Evolutionary conservation across 2,329 filamentous ascomycete species (phyloP), one percentile per base, ranked within the genome.

Genomic region (Hirsutella minnesotensis): DNA sequence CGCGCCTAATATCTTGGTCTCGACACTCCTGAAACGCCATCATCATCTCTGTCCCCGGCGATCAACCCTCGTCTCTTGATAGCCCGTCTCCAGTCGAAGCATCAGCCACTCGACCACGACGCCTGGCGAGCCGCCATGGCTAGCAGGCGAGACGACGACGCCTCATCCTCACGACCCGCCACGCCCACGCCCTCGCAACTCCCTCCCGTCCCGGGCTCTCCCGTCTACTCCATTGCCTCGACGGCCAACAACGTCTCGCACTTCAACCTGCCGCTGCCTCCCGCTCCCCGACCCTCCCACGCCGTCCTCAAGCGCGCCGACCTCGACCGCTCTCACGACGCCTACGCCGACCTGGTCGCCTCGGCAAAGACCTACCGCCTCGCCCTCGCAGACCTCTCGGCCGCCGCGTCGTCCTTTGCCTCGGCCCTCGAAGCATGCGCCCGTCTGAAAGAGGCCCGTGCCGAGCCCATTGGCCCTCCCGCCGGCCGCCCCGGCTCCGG

Each of bases 381-480:
- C 18, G 77, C 79, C 15, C 73, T 83, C 38, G 71, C 78, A 30
- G 58, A 73, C 3, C 65, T 83, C 12, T 80, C 78, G 9, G 69
- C 67, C 5, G 73, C 79, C 2, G 76, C 79, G 2, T 81, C 77
- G 0, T 65, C 71, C 27, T 83, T 83, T 55, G 79, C 77, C 39
- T 70, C 71, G 38, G 77, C 79, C 15, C 70, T 83, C 46, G 79
- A 83, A 62, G 62, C 77, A 46, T 83, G 79, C 58, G 79, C 79
- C n/a, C 72, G 79, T 13, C 64, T 82, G 27, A 83, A 82, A 54
- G 79, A 83, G 56, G 75, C 79, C 29, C 72, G 78, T 41, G 75
- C 77, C 42, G 77, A 80, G 49, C 65, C 70, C 39, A 65, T 79
- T 37, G 64, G 64, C 3, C 60, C 67, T 3, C 52, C 61, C 22